Evolutionary conservation across 78 protist genomes (phyloP), one percentile per base, ranked within the genome.

Genomic region (Protostelium mycophagum): DNA sequence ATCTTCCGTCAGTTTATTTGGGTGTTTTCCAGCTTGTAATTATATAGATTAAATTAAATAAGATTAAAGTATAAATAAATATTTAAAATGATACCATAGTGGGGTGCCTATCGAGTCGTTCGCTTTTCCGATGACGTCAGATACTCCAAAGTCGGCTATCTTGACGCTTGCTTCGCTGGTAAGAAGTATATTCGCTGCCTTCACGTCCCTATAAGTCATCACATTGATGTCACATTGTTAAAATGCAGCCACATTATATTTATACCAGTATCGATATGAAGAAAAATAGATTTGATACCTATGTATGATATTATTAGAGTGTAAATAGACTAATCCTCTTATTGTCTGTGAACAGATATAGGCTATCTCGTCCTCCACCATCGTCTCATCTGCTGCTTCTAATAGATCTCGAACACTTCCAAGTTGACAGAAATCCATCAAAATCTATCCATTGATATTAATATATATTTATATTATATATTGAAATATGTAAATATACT

Each of bases 121-220:
- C 1, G 91, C 84, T 84, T 90, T 92, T 0, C 92, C 87, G 34
- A 86, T 29, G 10, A 96, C 86, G 37, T 96, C 96, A 28, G 95
- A 89, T 0, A 97, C 98, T 31, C 99, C 99, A 87, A 98, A 97
- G 84, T 98, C 99, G 31, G 98, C 98, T 1, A 98, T 91, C 89
- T 96, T 97, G 28, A 95, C 92, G 0, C 16, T 63, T 29, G 98
- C 98, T 10, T 38, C 28, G 36, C 63, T 93, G 1, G 93, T 23
- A 31, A 98, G 92, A 10, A 98, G 90, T 0, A 98, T 84, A 85
- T 98, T 98, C 38, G 98, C 99, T 0, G 93, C 95, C 38, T 93
- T 93, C 0, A 93, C 85, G 63, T 93, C 95, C 36, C 73, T 51
- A 5, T 25, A 51, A 5, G 5, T 5, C 16, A 5, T 51, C 73